These are phyloP conservation scores for Austroboletus eburneus DNA, from an alignment of 768 basidiomycete species.

Conservation along the genomic window DNA sequence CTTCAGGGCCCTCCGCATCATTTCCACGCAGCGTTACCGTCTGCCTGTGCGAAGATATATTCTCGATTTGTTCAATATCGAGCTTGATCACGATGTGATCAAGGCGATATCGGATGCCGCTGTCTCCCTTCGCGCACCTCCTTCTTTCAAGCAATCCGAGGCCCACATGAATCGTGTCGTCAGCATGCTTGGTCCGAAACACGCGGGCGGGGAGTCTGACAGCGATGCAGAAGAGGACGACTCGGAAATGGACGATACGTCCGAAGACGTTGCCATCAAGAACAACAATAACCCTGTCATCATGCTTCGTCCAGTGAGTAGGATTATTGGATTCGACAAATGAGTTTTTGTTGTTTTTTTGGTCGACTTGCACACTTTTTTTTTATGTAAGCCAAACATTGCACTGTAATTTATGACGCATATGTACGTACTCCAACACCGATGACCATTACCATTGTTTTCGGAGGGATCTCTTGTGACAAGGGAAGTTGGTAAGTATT, in stretches of 20 bases:
- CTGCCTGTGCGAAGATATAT: conserved; percentile 91
- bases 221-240: conserved; percentile 58
- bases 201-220: conserved; percentile 48
- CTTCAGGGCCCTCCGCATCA: conserved; percentile 80
- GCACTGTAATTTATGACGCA: conserved; percentile 22
- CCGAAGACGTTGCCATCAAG: conserved; percentile 38
- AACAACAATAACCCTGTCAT: conserved; percentile 48
- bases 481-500: too few relatives aligned
- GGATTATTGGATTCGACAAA: conserved; percentile 53
- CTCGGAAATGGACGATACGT: conserved; percentile 43
- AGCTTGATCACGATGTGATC: conserved; percentile 62
- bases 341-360: conserved; percentile 7
- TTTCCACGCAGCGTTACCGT: conserved; percentile 87
- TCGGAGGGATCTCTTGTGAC: not conserved
- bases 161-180: conserved; percentile 45
- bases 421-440: conserved; percentile 11
- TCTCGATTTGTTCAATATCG: conserved; percentile 86
- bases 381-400: not conserved
- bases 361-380: not conserved
- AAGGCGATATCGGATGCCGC: conserved; percentile 50
- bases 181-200: conserved; percentile 59
- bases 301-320: conserved; percentile 53
- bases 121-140: conserved; percentile 45
- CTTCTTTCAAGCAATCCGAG: conserved; percentile 40
- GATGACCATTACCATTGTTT: too few relatives aligned